A percentile compares a stretch with the other conserved stretches of the same genome.
Evolutionary conservation across 495 filamentous ascomycete species (phyloP).

Genomic region (Elasticomyces elasticus): DNA sequence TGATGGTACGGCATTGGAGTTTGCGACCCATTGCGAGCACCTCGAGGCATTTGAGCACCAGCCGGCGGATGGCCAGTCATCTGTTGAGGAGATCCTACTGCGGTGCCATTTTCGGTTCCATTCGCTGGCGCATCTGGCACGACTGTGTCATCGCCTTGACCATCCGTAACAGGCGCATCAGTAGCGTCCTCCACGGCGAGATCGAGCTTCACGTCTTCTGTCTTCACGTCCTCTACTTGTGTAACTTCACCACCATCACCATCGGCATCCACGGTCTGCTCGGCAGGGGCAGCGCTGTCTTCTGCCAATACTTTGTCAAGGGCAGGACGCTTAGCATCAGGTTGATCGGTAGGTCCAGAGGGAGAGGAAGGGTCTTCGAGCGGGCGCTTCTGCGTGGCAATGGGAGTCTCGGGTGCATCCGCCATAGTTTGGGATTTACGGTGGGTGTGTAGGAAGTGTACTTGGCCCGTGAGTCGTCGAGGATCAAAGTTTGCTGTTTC

Average conservation of each 20-base stretch:
- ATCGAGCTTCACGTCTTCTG: conserved; percentile 19
- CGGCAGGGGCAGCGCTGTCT: conserved; percentile 35
- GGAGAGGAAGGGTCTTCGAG: conserved; percentile 94
- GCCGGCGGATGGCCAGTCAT: conserved; percentile 38
- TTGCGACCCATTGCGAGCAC: conserved; percentile 37
- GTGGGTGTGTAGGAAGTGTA: background rate
- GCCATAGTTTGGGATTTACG: background rate
- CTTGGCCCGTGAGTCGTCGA: background rate
- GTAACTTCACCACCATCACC: conserved; percentile 16
- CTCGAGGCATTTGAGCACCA: conserved; percentile 39
- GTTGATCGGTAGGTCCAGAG: conserved; percentile 79
- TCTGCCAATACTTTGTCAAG: conserved; percentile 78
- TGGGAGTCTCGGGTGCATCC: conserved; percentile 23
- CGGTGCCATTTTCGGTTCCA: conserved; percentile 34
- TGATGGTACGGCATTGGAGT: conserved; percentile 41
- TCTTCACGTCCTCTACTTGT: conserved; percentile 33
- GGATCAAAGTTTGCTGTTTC: background rate
- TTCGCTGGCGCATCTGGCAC: conserved; percentile 62
- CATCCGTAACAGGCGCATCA: conserved; percentile 35
- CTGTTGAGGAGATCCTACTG: conserved; percentile 30
- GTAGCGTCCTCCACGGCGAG: conserved; percentile 40
- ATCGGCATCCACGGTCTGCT: conserved; percentile 33
- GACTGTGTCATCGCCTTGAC: conserved; percentile 55
- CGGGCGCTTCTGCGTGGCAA: conserved; percentile 70
- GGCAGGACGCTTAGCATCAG: conserved; percentile 92